phyloP scores from a whole-genome alignment of 2,329 filamentous ascomycete genomes.

The Cercospora zeae-maydis region DNA sequence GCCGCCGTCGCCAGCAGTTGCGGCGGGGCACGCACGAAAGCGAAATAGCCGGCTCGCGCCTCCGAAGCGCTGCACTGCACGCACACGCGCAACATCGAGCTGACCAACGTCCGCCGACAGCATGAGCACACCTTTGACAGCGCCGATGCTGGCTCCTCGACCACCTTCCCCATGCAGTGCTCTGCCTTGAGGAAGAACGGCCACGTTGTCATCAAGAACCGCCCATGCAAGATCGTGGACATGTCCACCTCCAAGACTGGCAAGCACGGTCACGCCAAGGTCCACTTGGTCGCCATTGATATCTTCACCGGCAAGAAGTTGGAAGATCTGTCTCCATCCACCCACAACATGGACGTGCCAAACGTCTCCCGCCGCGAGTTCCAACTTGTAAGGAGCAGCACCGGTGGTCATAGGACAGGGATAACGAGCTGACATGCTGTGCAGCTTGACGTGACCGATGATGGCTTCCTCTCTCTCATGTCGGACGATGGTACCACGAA shows the following conservation, averaged over 20 bases:
- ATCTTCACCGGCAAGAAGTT: conserved; percentile 99
- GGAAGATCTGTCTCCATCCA: conserved; percentile 97
- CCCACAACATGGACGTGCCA: conserved; percentile 96
- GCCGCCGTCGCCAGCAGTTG: neutral
- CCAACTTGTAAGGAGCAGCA: conserved; percentile 71
- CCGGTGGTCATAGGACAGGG: neutral
- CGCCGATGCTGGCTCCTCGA: conserved; percentile 92
- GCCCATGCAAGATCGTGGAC: conserved; percentile 99
- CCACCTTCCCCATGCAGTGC: conserved; percentile 97
- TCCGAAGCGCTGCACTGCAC: neutral
- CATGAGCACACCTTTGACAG: conserved; percentile 76
- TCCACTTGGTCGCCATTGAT: conserved; percentile 94
- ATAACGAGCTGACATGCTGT: conserved; percentile 21
- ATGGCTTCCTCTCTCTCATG: conserved; percentile 94
- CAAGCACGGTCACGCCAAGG: conserved; percentile 99
- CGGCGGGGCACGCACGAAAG: conserved; percentile 7
- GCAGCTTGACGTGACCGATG: conserved; percentile 90
- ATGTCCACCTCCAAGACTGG: conserved; percentile 99
- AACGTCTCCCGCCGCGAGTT: conserved; percentile 87
- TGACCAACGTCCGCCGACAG: conserved; percentile 34
- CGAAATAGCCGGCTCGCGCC: conserved; percentile 8
- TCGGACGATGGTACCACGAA: conserved; percentile 79
- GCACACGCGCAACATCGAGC: conserved; percentile 11
- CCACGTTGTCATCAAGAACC: conserved; percentile 95
- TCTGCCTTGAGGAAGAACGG: conserved; percentile 99